Base-by-base conservation (phyloP, 257 asterid genomes). In the Pogostemon cablin region DNA sequence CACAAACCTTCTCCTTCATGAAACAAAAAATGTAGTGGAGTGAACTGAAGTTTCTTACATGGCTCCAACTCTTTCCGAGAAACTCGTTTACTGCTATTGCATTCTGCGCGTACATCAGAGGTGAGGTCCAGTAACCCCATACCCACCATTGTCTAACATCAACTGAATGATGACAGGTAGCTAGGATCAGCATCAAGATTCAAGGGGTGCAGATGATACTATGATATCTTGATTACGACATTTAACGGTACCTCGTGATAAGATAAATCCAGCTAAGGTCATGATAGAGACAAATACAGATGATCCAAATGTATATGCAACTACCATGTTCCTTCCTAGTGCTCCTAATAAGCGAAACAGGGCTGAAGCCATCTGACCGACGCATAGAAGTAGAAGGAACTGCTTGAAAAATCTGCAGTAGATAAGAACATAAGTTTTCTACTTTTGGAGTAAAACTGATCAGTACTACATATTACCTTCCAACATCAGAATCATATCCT, bases 71-170 rank as follows among this genome's bases (percentile, higher is more conserved):
- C 78, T 86, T 86, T 52, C 95, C 95, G 17, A 82, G 86, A 78
- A 85, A 90, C 65, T 90, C 97, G 65, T 90, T 90, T 67, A 90
- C 96, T 5, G 91, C 87, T 9, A 90, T 62, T 12, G 95, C 97
- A 62, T 85, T 86, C 65, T 88, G 90, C 52, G 81, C 96, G 61
- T 90, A 90, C 97, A 88, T 90, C 92, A 90, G 48, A 17, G 97
- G 95, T 11, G 97, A 90, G 57, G 72, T 11, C 95, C 95, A 90
- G 71, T 88, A 90, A 1, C 96, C 95, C 93, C 97, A 86, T 47
- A 85, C 74, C 91, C 93, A 87, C 95, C 96, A 90, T 40, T 67
- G 71, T 25, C 75, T 84, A 53, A 88, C 73, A 37, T 82, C 56
- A 25, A 78, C 95, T 86, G 82, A 78, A 93, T 86, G 82, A 67